Base-by-base conservation (phyloP, 2,329 filamentous ascomycete genomes). In the Pyrenochaeta sp. region DNA sequence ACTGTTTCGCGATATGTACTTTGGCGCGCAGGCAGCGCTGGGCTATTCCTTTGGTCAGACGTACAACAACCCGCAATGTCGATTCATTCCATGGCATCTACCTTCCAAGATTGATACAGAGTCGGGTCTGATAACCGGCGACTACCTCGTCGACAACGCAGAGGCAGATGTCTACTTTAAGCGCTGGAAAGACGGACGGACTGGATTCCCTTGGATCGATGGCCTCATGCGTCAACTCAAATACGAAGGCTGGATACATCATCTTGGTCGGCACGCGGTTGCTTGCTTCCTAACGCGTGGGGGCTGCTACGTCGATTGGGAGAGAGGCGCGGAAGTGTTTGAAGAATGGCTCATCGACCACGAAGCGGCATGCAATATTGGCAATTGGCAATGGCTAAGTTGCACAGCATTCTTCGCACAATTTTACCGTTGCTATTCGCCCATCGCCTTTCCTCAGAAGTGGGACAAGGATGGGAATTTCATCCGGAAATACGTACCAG, bases 1-100 rank as follows among this genome's bases (percentile, higher is more conserved):
- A 1, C 80, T 92, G 10, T 93, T 93, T 74, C 84, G 91, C 15
- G 91, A 93, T 72, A 93, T 93, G 91, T 93, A 93, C 76, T 93
- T 93, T 66, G 90, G 85, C 13, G 90, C 90, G 0, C 90, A 93
- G 72, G 89, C 90, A 0, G 83, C 85, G 0, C 78, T 92, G 1
- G 90, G 90, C 0, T 81, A 84, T 32, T 68, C 79, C 0, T 93
- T 91, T 65, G 81, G 79, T 0, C 89, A 91, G 67, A 89, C 88
- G 0, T 79, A 85, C 48, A 84, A 85, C 36, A 93, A 93, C 67
- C 75, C 83, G 0, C 79, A 89, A 62, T 89, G 86, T 39, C 84
- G 90, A n/a, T 92, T 93, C 75, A 86, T 93, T 13, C 90, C 90
- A 3, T 93, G 91, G 91, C 90, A 92, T 69, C 78, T 93, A 1